A percentile compares a stretch with the other conserved stretches of the same genome.
Evolutionary conservation across 305 asterid genomes (phyloP).

Genomic region (Fraxinus nigra): DNA sequence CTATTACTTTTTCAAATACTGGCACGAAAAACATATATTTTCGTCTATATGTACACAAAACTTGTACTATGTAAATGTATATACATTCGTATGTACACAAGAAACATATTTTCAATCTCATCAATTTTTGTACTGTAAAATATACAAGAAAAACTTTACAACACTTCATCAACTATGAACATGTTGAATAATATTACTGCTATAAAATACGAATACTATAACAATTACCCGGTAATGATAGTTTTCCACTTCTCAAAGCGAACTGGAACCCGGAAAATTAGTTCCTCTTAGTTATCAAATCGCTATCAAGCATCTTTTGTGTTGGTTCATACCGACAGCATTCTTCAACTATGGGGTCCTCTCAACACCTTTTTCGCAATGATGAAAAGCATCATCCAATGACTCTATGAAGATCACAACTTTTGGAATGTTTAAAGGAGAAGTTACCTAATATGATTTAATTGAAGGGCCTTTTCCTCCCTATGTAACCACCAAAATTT

Average conservation of each 20-base stretch:
- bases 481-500: constrained; percentile 38
- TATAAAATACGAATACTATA: neutral
- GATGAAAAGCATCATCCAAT: constrained; percentile 48
- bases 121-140: neutral
- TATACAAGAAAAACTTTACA: neutral
- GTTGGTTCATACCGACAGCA: constrained; percentile 45
- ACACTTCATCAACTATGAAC: constrained; percentile 21
- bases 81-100: neutral
- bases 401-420: constrained; percentile 40
- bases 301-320: constrained; percentile 48
- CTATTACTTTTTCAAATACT: neutral
- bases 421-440: constrained; percentile 40
- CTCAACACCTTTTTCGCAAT: constrained; percentile 45
- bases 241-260: constrained; percentile 26
- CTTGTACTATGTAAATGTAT: neutral
- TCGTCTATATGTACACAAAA: neutral
- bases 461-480: constrained; percentile 25
- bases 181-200: constrained; percentile 24
- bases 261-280: constrained; percentile 29
- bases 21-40: neutral
- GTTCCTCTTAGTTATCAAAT: constrained; percentile 42
- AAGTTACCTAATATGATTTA: constrained; percentile 37
- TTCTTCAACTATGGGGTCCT: constrained; percentile 54
- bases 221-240: constrained; percentile 31
- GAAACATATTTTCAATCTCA: neutral